These are phyloP conservation scores for Nakazawaea anatomiae DNA, from an alignment of 805 yeast species.

Conservation along the genomic window DNA sequence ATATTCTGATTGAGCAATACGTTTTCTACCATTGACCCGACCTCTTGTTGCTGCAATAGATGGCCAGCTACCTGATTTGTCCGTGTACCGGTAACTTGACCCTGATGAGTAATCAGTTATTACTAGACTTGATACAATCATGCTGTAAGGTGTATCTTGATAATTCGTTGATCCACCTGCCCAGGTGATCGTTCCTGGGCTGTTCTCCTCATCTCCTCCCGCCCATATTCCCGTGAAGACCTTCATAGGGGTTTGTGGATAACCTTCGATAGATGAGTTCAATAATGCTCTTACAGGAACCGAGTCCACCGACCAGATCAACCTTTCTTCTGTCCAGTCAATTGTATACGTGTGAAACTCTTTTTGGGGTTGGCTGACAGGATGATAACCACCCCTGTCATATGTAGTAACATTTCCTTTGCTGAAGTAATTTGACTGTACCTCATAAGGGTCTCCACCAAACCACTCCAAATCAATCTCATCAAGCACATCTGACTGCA, in stretches of 20 bases:
- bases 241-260: conserved; percentile 89
- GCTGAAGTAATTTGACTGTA: conserved; percentile 75
- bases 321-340: conserved; percentile 69
- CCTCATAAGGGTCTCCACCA: conserved; percentile 71
- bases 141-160: conserved; percentile 58
- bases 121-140: conserved; percentile 52
- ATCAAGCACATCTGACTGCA: conserved; percentile 81
- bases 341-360: conserved; percentile 72
- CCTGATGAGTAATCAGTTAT: conserved; percentile 74
- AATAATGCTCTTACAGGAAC: conserved; percentile 54
- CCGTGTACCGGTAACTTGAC: conserved; percentile 47
- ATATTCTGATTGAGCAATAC: conserved; percentile 39
- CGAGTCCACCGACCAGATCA: conserved; percentile 75
- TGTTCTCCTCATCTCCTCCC: conserved; percentile 67
- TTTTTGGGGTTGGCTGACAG: conserved; percentile 46
- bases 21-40: conserved; percentile 52
- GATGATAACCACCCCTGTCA: conserved; percentile 73
- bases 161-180: conserved; percentile 75
- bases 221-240: conserved; percentile 72
- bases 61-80: conserved; percentile 50
- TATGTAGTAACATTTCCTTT: conserved; percentile 75
- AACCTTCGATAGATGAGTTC: conserved; percentile 55
- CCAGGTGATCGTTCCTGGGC: conserved; percentile 71
- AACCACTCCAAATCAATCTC: conserved; percentile 88
- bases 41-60: conserved; percentile 57